A percentile compares a stretch with the other conserved stretches of the same genome.
Conservation (phyloP, 169 alveolate species). For the Cryptosporidium tyzzeri region DNA sequence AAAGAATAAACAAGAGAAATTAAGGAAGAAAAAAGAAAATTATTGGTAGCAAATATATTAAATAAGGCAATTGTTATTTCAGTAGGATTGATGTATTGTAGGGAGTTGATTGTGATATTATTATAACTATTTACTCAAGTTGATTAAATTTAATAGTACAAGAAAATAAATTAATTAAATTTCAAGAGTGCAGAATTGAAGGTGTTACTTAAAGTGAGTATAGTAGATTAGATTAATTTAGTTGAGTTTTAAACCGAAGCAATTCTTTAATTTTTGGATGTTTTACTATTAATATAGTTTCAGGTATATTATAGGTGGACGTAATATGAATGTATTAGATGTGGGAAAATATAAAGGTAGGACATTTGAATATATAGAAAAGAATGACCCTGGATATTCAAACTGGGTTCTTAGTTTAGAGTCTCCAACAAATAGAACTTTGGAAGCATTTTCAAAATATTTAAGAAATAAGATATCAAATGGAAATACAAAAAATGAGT, state of each 20-base stretch:
- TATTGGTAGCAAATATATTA: too few relatives aligned
- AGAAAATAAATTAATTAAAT: neutral
- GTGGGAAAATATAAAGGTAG: conserved; percentile 69
- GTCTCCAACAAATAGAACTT: conserved; percentile 45
- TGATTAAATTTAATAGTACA: neutral
- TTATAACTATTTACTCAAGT: too few relatives aligned
- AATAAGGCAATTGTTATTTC: too few relatives aligned
- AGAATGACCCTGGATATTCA: conserved; percentile 72
- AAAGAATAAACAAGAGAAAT: neutral
- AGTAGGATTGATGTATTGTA: neutral
- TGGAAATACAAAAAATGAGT: neutral
- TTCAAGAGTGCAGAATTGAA: neutral
- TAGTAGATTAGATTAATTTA: neutral
- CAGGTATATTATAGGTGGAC: neutral
- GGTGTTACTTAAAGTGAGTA: too few relatives aligned
- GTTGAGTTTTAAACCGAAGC: neutral
- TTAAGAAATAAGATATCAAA: conserved; percentile 22
- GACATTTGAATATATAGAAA: conserved; percentile 55
- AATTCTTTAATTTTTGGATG: neutral
- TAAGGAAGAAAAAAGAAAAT: neutral
- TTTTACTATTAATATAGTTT: neutral
- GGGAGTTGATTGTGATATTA: neutral
- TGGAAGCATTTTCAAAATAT: conserved; percentile 48
- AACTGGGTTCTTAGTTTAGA: conserved; percentile 68
- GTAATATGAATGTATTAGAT: conserved; percentile 60